Conservation (phyloP, 1,139 yeast species). For the Pichia sorboxylosa region DNA sequence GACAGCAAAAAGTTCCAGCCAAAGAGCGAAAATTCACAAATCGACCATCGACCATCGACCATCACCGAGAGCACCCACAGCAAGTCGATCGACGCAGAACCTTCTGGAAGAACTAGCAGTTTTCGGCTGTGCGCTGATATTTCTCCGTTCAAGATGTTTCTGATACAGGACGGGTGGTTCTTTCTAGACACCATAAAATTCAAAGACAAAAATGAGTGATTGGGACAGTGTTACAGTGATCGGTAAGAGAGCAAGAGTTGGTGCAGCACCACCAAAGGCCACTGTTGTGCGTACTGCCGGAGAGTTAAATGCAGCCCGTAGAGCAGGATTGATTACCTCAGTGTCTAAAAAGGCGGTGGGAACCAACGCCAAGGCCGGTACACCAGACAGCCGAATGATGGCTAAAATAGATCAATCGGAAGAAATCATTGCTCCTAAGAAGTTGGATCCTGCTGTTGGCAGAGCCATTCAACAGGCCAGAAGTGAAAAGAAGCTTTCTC, state of each 20-base stretch:
- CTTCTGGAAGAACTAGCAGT: not conserved
- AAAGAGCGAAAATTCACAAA: too few relatives aligned
- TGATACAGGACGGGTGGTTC: not conserved
- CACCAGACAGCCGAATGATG: constrained; percentile 92
- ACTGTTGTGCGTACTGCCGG: constrained; percentile 68
- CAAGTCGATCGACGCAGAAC: too few relatives aligned
- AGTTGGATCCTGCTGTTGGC: constrained; percentile 75
- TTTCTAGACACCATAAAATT: too few relatives aligned
- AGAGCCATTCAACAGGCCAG: constrained; percentile 79
- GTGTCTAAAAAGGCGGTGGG: constrained; percentile 88
- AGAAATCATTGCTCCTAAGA: constrained; percentile 88
- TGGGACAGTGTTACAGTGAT: constrained; percentile 88
- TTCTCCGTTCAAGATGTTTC: not conserved
- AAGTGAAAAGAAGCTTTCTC: constrained; percentile 80
- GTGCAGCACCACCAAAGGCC: constrained; percentile 63
- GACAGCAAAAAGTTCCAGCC: too few relatives aligned
- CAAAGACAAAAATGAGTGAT: constrained; percentile 36
- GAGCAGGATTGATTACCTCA: constrained; percentile 78
- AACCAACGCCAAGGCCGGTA: constrained; percentile 49
- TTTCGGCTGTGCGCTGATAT: not conserved
- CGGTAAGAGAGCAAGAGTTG: constrained; percentile 79
- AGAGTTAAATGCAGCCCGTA: constrained; percentile 85
- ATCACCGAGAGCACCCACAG: too few relatives aligned
- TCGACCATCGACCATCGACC: too few relatives aligned
- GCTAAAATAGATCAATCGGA: constrained; percentile 89